Base-by-base conservation (phyloP, 768 basidiomycete genomes). In the Hortiboletus flavorubellus region DNA sequence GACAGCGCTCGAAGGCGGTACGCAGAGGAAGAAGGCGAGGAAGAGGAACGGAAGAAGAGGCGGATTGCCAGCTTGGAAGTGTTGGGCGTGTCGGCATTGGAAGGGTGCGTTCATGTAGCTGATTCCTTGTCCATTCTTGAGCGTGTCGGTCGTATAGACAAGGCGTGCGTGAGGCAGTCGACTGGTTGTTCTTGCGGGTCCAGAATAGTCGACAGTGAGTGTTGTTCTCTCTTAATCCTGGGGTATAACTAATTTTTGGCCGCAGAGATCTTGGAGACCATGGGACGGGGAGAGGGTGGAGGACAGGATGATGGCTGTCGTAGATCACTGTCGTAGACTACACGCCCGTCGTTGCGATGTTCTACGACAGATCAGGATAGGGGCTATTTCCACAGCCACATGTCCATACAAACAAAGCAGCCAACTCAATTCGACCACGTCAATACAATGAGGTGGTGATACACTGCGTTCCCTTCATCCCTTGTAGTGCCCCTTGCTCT, bases 161-260 rank as follows among this genome's bases (percentile, higher is more conserved):
- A 31, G 94, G 95, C 2, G 86, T 96, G 15, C 81, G 88, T 52
- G 89, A 89, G 47, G 93, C 91, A 0, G 90, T 97, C 3, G 90
- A 97, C 65, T 98, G 95, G 95, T 67, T 98, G 29, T 96, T 96
- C 67, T 84, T 95, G 51, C 81, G 94, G 0, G 94, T 97, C 5
- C 93, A 96, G 72, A 94, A 93, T 61, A 92, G 91, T 59, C 76
- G 89, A 59, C 82, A 84, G 87, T 85, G 46, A 52, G 67, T 40
- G 5, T 3, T 0, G 11, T 33, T 38, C 10, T 1, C 4, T 34
- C 39, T 31, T 40, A 6, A 9, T 31, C 10, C 1, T 3, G 6
- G 14, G 4, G n/a, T n/a, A 2, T 0, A 9, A n/a, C 29, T 59
- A 5, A 59, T 3, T 1, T 43, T 18, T 23, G 0, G 29, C 23